These are phyloP conservation scores for Auricularia sp. DNA, from an alignment of 768 basidiomycete species.

Conservation along the genomic window DNA sequence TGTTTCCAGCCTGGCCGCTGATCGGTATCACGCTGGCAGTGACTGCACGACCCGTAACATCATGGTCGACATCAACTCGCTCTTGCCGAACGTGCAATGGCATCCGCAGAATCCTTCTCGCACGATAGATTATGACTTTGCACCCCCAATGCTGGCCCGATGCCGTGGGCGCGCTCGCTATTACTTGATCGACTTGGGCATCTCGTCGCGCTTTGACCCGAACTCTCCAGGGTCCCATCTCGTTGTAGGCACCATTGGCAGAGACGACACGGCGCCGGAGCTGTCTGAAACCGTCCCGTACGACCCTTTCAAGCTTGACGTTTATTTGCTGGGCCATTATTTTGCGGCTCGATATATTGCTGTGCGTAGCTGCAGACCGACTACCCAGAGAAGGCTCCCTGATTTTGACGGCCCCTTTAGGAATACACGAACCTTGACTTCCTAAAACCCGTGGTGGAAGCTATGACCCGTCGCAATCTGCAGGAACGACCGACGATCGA, in stretches of 20 bases:
- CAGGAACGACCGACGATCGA: neutral
- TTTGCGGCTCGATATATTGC: neutral
- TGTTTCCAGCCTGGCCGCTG: neutral
- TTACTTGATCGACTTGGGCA: neutral
- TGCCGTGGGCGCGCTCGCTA: neutral
- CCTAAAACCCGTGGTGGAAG: neutral
- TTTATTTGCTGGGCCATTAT: neutral
- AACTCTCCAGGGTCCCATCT: neutral
- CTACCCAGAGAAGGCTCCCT: neutral
- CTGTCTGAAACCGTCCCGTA: neutral
- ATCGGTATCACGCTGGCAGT: neutral
- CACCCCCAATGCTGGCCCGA: neutral
- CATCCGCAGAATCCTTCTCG: neutral
- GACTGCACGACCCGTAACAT: neutral
- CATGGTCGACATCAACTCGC: neutral
- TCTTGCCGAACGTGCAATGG: neutral
- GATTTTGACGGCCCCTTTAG: neutral
- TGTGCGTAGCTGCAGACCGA: neutral
- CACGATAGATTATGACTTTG: neutral
- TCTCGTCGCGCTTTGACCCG: neutral
- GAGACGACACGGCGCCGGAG: neutral
- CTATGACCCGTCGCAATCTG: neutral
- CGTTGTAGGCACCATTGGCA: neutral
- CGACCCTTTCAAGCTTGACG: neutral
- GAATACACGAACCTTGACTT: neutral